Evolutionary conservation across 495 filamentous ascomycete genomes (phyloP).

Genomic region (Baudoinia panamericana): DNA sequence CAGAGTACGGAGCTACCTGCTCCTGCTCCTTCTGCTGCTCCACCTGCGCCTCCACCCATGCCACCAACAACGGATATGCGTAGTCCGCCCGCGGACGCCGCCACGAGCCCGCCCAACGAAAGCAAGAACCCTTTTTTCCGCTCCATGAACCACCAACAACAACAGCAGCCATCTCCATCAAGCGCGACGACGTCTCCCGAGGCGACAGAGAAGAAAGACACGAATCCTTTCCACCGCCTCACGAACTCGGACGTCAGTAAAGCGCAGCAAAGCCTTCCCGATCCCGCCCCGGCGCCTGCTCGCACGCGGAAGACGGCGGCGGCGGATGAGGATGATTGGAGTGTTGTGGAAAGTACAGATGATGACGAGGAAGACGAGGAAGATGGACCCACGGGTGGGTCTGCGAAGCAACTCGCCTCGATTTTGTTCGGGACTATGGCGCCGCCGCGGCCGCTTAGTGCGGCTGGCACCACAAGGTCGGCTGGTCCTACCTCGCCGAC

Average conservation of each 20-base stretch:
- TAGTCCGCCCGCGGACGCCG: slow-evolving; percentile 21
- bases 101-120: slow-evolving; percentile 31
- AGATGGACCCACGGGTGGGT: slow-evolving; percentile 59
- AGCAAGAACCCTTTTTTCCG: slow-evolving; percentile 54
- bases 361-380: slow-evolving; percentile 50
- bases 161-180: slow-evolving; percentile 23
- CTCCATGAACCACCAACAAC: slow-evolving; percentile 40
- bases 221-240: slow-evolving; percentile 92
- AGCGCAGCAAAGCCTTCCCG: slow-evolving; percentile 19
- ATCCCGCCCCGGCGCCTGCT: slow-evolving; percentile 21
- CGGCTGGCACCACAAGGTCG: background rate
- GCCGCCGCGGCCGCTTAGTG: slow-evolving; percentile 65
- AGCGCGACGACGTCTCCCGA: slow-evolving; percentile 29
- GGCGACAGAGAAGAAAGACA: slow-evolving; percentile 45
- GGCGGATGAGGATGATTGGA: slow-evolving; percentile 81
- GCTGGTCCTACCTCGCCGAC: slow-evolving; percentile 26
- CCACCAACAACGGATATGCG: slow-evolving; percentile 25
- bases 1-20: slow-evolving; percentile 23
- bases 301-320: slow-evolving; percentile 41
- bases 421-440: slow-evolving; percentile 94
- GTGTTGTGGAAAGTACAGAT: slow-evolving; percentile 52
- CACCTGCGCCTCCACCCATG: slow-evolving; percentile 23
- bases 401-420: slow-evolving; percentile 80
- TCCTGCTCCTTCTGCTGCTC: slow-evolving; percentile 17
- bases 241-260: slow-evolving; percentile 36